Conservation (phyloP, 2,329 filamentous ascomycete species). For the Curvularia sp. region DNA sequence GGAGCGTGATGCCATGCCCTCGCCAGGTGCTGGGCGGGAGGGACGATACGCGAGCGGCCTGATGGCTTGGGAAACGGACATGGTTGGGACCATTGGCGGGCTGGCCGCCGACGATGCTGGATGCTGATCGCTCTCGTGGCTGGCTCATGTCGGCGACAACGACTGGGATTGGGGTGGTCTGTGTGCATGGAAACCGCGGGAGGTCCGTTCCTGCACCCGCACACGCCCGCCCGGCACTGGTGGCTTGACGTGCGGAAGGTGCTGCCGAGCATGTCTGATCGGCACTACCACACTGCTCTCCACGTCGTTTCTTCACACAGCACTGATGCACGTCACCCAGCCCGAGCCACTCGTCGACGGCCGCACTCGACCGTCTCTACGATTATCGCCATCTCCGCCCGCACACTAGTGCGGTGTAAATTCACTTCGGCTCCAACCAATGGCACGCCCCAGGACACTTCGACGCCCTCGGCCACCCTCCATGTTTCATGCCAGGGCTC, state of each 20-base stretch:
- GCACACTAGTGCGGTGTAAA: slow-evolving; percentile 2
- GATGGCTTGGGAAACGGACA: background rate
- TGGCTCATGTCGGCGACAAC: slow-evolving; percentile 8
- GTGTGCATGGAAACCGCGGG: slow-evolving; percentile 3
- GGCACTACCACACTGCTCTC: background rate
- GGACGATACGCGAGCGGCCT: slow-evolving; percentile 9
- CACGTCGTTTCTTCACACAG: background rate
- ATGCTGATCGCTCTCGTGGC: slow-evolving; percentile 10
- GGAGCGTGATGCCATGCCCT: background rate
- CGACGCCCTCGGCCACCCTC: background rate
- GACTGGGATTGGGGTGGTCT: no score
- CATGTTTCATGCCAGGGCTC: background rate
- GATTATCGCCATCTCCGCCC: slow-evolving; percentile 1
- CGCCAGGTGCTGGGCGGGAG: no score
- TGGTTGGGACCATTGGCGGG: background rate
- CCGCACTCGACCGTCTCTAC: no score
- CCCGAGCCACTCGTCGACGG: background rate
- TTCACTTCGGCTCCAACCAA: background rate
- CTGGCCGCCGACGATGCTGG: slow-evolving; percentile 14
- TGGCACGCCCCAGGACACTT: background rate
- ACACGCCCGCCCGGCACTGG: background rate
- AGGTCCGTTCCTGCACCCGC: slow-evolving; percentile 16
- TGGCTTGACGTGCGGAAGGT: slow-evolving; percentile 2
- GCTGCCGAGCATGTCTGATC: background rate
- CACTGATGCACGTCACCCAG: background rate